A percentile compares a stretch with the other conserved stretches of the same genome.
These are phyloP conservation scores for Leccinum longicurvipes DNA, from an alignment of 768 basidiomycete genomes.

Conservation along the genomic window DNA sequence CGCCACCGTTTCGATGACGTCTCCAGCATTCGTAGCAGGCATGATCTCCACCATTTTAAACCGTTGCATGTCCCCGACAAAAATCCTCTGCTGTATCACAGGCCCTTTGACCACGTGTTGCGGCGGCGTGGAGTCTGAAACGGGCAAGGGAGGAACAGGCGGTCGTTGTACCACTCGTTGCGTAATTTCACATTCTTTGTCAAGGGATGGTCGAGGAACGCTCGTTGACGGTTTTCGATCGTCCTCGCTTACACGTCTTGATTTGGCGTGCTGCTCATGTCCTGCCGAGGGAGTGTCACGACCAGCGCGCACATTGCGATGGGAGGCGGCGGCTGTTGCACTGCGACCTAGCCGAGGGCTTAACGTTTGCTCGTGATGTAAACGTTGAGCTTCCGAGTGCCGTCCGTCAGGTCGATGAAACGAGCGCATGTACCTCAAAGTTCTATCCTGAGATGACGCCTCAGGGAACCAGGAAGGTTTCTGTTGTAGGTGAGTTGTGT, in stretches of 20 bases:
- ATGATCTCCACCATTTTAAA: conserved; percentile 73
- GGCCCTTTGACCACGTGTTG: conserved; percentile 24
- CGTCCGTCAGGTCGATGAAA: conserved; percentile 51
- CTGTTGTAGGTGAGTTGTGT: conserved; percentile 17
- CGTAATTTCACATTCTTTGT: conserved; percentile 22
- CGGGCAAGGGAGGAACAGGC: conserved; percentile 38
- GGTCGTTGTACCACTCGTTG: conserved; percentile 30
- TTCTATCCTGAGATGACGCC: conserved; percentile 17
- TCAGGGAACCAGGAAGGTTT: conserved; percentile 20
- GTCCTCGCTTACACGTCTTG: conserved; percentile 28
- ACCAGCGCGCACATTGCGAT: conserved; percentile 13
- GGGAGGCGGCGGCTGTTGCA: conserved; percentile 28
- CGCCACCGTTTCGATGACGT: conserved; percentile 66
- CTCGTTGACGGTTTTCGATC: conserved; percentile 18
- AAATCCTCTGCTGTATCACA: conserved; percentile 65
- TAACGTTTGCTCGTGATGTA: conserved; percentile 29
- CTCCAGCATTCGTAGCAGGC: conserved; percentile 63
- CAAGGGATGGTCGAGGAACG: conserved; percentile 20
- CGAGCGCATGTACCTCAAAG: conserved; percentile 53
- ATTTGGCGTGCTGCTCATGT: conserved; percentile 18
- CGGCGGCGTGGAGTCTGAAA: conserved; percentile 34
- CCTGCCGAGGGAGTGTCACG: conserved; percentile 13
- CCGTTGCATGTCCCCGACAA: conserved; percentile 72
- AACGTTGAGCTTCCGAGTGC: conserved; percentile 33
- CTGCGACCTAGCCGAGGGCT: conserved; percentile 35